A percentile compares a stretch with the other conserved stretches of the same genome.
These are phyloP conservation scores for Paecilomyces niveus DNA, from an alignment of 2,329 filamentous ascomycete genomes.

Conservation along the genomic window DNA sequence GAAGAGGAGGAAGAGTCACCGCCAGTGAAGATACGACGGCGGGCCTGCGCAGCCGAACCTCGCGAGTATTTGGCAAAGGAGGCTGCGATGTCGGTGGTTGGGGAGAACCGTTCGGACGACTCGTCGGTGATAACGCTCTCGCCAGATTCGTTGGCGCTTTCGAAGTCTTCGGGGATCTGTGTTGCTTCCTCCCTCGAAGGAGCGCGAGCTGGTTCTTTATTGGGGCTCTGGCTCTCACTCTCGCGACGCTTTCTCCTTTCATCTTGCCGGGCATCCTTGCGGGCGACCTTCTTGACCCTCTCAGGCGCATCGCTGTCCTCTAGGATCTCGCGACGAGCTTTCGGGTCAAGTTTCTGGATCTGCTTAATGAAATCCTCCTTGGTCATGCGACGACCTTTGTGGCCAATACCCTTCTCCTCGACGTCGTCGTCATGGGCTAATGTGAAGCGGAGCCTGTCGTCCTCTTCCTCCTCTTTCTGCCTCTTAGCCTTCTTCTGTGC, in stretches of 20 bases:
- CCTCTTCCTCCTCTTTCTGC: slow-evolving; percentile 25
- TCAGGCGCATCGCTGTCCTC: slow-evolving; percentile 36
- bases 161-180: slow-evolving; percentile 5
- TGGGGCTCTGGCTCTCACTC: not conserved
- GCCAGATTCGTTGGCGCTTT: slow-evolving; percentile 3
- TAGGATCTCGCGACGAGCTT: slow-evolving; percentile 43
- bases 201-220: not conserved
- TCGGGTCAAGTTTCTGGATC: slow-evolving; percentile 55
- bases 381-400: slow-evolving; percentile 54
- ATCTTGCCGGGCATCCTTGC: slow-evolving; percentile 21
- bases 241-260: slow-evolving; percentile 8
- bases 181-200: slow-evolving; percentile 6
- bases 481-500: slow-evolving; percentile 17
- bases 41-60: slow-evolving; percentile 30
- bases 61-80: slow-evolving; percentile 30
- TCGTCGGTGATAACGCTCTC: slow-evolving; percentile 4
- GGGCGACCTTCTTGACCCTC: slow-evolving; percentile 31
- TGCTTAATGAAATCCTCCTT: slow-evolving; percentile 59
- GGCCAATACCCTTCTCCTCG: slow-evolving; percentile 24
- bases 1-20: slow-evolving; percentile 13
- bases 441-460: slow-evolving; percentile 55
- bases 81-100: slow-evolving; percentile 29
- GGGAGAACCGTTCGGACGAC: slow-evolving; percentile 13
- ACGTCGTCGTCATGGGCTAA: slow-evolving; percentile 42
- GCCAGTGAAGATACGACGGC: slow-evolving; percentile 28